Base-by-base conservation (phyloP, 1,284 basidiomycete species). In the Lentinus polychrous region DNA sequence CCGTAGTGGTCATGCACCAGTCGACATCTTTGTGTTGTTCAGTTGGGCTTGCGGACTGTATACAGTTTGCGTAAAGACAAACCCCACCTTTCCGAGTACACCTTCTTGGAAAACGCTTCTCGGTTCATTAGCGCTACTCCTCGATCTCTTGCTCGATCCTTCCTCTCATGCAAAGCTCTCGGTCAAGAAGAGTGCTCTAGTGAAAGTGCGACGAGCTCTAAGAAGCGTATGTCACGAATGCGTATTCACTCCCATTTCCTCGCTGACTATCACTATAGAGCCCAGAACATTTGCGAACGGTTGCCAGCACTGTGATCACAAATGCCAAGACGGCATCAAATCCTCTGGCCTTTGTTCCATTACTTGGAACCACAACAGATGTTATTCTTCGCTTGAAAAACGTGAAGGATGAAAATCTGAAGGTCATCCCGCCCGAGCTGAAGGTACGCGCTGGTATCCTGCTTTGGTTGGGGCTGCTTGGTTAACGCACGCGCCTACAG, bases 41-140 rank as follows among this genome's bases (percentile, higher is more conserved):
- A 81, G 73, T 55, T 93, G 90, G 87, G 70, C 79, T 6, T 85
- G 82, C 58, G 74, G 73, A 11, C 63, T 91, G 36, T 89, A 87
- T 59, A 64, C 71, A 3, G 67, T 71, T 8, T 79, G 74, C 52
- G 56, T 77, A 10, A 60, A 70, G 45, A 51, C 61, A 35, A 73
- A 75, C 44, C 62, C 69, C 2, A 59, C 71, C 17, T 79, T 81
- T 55, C 46, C 68, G 1, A 66, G 70, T 2, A 68, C 74, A 2
- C 67, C 69, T 12, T 57, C 69, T 20, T 86, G 76, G 75, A 66
- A 60, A 1, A 65, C 66, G 1, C 72, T 89, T 15, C 57, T 80
- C 14, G 67, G 69, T 20, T 70, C 74, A 15, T 68, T 86, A 52
- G 80, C 83, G 0, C 60, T 67, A 4, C 66, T 90, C 12, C 61